Evolutionary conservation across 768 basidiomycete species (phyloP).

Genomic region (Rhodotorula taiwanensis): DNA sequence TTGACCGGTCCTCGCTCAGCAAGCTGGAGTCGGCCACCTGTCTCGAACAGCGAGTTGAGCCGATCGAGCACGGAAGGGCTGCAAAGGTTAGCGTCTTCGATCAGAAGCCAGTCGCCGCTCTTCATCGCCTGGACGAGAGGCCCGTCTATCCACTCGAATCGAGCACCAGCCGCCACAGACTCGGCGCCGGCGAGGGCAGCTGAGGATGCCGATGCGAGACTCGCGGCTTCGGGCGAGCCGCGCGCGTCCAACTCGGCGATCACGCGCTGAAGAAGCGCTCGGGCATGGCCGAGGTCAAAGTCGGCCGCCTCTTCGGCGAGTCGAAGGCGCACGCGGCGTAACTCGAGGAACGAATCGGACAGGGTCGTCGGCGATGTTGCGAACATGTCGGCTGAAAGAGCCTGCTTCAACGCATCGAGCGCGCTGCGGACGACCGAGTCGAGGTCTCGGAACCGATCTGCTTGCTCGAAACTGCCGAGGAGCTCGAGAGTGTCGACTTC

Average conservation of each 20-base stretch:
- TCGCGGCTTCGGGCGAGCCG: not conserved
- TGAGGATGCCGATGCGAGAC: not conserved
- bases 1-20: constrained; percentile 81
- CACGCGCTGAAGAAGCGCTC: not conserved
- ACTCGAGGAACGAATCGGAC: not conserved
- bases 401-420: constrained; percentile 6
- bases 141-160: constrained; percentile 93
- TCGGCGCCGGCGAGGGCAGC: constrained; percentile 4
- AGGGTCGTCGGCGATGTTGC: not conserved
- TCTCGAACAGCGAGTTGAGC: constrained; percentile 91
- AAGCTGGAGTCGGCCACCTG: constrained; percentile 69
- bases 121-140: constrained; percentile 80
- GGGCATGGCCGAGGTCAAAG: not conserved
- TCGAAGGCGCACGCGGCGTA: constrained; percentile 12
- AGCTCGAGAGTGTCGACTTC: constrained; percentile 91
- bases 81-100: constrained; percentile 91
- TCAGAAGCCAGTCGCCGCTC: constrained; percentile 76
- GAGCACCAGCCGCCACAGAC: constrained; percentile 46
- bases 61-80: constrained; percentile 92
- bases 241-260: not conserved
- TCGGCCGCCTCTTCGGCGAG: constrained; percentile 10
- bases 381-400: constrained; percentile 8
- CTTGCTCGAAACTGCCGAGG: constrained; percentile 91
- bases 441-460: constrained; percentile 49
- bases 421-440: constrained; percentile 17